Conservation (phyloP, 176 grass and related monocot genomes). For the Oryza meyeriana region DNA sequence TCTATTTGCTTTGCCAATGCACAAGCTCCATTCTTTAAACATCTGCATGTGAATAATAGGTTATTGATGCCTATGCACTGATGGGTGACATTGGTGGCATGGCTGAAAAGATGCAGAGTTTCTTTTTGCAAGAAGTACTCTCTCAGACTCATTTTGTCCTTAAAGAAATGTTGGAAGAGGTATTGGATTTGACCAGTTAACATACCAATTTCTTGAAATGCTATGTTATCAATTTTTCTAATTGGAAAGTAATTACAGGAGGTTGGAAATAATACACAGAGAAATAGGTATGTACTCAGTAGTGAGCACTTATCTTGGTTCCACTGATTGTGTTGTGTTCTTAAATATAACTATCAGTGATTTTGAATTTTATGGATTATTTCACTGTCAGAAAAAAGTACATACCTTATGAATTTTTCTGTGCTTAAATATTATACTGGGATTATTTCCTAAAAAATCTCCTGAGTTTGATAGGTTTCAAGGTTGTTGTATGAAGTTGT, state of each 20-base stretch:
- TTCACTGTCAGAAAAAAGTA: neutral
- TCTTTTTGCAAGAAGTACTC: conserved; percentile 99
- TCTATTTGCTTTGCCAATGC: conserved; percentile 15
- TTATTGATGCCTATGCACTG: conserved; percentile 89
- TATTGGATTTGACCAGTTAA: conserved; percentile 46
- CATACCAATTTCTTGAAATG: conserved; percentile 27
- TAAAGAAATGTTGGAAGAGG: conserved; percentile 88
- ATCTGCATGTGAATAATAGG: conserved; percentile 45
- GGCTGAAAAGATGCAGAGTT: conserved; percentile 99
- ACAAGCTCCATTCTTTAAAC: conserved; percentile 18
- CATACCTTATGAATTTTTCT: neutral
- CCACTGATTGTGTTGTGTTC: conserved; percentile 18
- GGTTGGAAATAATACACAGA: conserved; percentile 77
- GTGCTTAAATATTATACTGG: neutral
- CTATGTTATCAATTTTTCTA: conserved; percentile 28
- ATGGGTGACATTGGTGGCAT: conserved; percentile 95
- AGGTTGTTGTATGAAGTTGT: neutral
- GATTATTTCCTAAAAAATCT: neutral
- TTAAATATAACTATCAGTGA: conserved; percentile 19
- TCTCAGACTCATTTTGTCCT: conserved; percentile 89
- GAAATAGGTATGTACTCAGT: conserved; percentile 60
- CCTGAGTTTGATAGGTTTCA: neutral
- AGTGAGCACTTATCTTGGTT: conserved; percentile 37
- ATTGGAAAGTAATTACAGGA: conserved; percentile 69
- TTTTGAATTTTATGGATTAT: conserved; percentile 13